A percentile compares a stretch with the other conserved stretches of the same genome.
Conservation (phyloP, 345 rosid species). For the Geranium brycei region DNA sequence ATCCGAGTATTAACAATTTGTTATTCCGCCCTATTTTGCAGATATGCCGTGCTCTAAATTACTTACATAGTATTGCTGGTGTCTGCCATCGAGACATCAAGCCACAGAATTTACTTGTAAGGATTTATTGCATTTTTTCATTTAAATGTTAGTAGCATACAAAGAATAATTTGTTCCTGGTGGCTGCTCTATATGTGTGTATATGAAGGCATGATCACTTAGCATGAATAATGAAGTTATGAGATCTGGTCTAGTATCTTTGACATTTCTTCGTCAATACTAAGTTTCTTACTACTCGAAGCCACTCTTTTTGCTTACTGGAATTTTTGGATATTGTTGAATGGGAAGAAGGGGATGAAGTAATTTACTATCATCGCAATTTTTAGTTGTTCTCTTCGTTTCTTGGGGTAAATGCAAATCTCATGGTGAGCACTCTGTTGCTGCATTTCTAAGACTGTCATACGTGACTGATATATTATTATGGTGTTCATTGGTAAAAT, state of each 20-base stretch:
- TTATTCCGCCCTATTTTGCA: conserved; percentile 17
- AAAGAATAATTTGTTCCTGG: background rate
- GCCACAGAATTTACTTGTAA: conserved; percentile 94
- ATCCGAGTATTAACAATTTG: background rate
- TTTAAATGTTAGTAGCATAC: background rate
- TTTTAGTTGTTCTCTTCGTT: background rate
- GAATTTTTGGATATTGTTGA: background rate
- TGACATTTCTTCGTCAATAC: background rate
- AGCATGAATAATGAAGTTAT: background rate
- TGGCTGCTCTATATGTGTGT: background rate
- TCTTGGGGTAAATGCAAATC: background rate
- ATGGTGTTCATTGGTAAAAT: background rate
- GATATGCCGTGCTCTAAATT: conserved; percentile 93
- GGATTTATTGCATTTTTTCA: conserved; percentile 11
- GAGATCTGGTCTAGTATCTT: background rate
- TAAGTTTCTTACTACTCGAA: background rate
- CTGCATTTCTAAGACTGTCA: background rate
- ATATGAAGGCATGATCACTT: background rate
- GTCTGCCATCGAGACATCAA: conserved; percentile 98
- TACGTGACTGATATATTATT: background rate
- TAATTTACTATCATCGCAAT: background rate
- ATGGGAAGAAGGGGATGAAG: background rate
- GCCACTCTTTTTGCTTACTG: background rate
- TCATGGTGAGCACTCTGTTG: background rate
- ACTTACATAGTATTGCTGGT: conserved; percentile 75